Conservation (phyloP, 108 stramenopile genomes). For the Poteriospumella lacustris region DNA sequence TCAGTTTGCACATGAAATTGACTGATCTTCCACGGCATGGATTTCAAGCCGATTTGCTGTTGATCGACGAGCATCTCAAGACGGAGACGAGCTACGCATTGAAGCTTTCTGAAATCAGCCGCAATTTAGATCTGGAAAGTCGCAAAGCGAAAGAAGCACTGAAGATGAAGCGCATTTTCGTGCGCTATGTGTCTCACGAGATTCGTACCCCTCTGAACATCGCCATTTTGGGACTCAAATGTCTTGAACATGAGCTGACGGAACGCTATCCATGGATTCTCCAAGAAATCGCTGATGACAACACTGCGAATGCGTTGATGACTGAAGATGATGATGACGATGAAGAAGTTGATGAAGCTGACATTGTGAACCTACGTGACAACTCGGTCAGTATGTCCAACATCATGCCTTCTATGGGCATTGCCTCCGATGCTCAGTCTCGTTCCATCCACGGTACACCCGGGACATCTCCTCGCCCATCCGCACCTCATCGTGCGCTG, state of each 20-base stretch:
- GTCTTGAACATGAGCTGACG: neutral
- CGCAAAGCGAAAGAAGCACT: neutral
- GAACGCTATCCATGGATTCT: no score
- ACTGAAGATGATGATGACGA: no score
- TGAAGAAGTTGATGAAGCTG: no score
- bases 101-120: neutral
- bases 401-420: no score
- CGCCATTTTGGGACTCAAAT: neutral
- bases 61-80: neutral
- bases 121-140: neutral
- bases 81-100: neutral
- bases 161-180: neutral
- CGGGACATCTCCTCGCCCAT: no score
- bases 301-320: no score
- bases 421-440: no score
- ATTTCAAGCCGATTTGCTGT: neutral
- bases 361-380: no score
- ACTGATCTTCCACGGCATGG: neutral
- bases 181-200: conserved; percentile 15
- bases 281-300: no score
- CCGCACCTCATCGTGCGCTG: no score
- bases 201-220: conserved; percentile 14
- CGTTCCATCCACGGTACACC: no score
- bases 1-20: neutral
- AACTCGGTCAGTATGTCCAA: no score